Evolutionary conservation across 345 rosid species (phyloP).

Genomic region (Citrus sinensis): DVS_A1.0 CM039162.1:21970001-21970500

Average conservation of each 20-base stretch:
- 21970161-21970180: slow-evolving; percentile 66
- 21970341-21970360: slow-evolving; percentile 45
- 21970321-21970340: slow-evolving; percentile 27
- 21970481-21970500: slow-evolving; percentile 56
- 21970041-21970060: slow-evolving; percentile 30
- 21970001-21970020: slow-evolving; percentile 34
- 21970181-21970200: slow-evolving; percentile 69
- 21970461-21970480: slow-evolving; percentile 33
- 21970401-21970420: slow-evolving; percentile 15
- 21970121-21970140: slow-evolving; percentile 40
- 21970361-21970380: slow-evolving; percentile 52
- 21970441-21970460: slow-evolving; percentile 29
- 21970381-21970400: slow-evolving; percentile 34
- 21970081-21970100: slow-evolving; percentile 31
- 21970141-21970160: slow-evolving; percentile 29
- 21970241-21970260: slow-evolving; percentile 28
- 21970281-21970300: slow-evolving; percentile 27
- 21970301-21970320: slow-evolving; percentile 41
- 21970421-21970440: slow-evolving; percentile 28
- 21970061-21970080: slow-evolving; percentile 23
- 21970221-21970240: slow-evolving; percentile 31
- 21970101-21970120: slow-evolving; percentile 20
- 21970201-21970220: slow-evolving; percentile 57
- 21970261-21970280: slow-evolving; percentile 28
- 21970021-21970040: slow-evolving; percentile 27